Evolutionary conservation across 176 grass and related monocot species (phyloP).

Genomic region (Triticum turgidum): DNA sequence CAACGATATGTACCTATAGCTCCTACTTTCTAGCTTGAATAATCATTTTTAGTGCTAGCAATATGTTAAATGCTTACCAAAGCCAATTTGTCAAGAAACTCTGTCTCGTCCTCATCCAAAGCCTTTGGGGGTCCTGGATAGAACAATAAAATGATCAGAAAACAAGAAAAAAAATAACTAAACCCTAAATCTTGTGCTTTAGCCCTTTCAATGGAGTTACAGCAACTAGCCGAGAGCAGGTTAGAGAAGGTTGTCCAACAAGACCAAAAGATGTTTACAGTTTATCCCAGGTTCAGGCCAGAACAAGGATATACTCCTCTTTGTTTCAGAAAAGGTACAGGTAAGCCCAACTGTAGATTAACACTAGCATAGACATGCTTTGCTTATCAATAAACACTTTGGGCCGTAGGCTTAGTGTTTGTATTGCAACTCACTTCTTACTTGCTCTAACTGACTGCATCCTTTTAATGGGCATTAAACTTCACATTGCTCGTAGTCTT

Average conservation of each 20-base stretch:
- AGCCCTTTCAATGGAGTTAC: slow-evolving; percentile 3
- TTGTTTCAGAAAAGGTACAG: not conserved
- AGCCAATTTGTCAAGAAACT: slow-evolving; percentile 83
- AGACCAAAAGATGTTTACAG: not conserved
- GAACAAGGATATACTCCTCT: not conserved
- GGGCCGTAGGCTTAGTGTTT: not conserved
- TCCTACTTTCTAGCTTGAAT: not conserved
- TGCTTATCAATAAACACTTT: not conserved
- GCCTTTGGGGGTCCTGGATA: slow-evolving; percentile 90
- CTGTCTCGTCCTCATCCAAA: slow-evolving; percentile 89
- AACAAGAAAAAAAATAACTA: not conserved
- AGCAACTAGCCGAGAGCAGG: slow-evolving; percentile 2
- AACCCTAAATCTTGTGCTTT: not conserved
- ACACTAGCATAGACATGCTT: not conserved
- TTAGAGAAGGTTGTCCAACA: slow-evolving; percentile 1
- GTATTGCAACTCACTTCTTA: not conserved
- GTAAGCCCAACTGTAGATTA: not conserved
- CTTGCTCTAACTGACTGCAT: not conserved
- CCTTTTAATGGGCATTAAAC: not conserved
- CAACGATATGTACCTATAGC: not conserved
- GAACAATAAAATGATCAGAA: slow-evolving; percentile 11
- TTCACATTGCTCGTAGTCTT: not conserved
- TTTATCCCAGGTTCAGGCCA: not conserved
- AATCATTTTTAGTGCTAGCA: not conserved
- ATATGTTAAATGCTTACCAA: slow-evolving; percentile 48